phyloP scores from a whole-genome alignment of 345 rosid genomes.

The Eucalyptus melliodora region DNA sequence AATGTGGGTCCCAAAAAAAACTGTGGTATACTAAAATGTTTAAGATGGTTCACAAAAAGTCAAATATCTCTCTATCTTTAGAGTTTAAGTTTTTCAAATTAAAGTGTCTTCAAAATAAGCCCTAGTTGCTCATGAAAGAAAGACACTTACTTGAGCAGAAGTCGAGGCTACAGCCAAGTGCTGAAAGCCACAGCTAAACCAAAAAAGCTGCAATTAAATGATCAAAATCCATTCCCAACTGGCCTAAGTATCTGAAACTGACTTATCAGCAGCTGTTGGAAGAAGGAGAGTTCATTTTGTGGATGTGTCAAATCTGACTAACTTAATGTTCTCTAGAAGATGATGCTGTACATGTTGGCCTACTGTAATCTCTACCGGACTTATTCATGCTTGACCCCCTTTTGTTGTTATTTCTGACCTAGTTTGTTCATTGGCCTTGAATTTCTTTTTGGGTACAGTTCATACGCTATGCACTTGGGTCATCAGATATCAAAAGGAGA shows the following conservation, averaged over 20 bases:
- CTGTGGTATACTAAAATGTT: background rate
- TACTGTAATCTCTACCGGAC: background rate
- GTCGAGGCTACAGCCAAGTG: background rate
- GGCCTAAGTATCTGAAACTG: background rate
- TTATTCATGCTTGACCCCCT: background rate
- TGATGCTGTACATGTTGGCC: background rate
- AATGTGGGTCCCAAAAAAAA: background rate
- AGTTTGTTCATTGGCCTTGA: background rate
- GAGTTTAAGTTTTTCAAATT: background rate
- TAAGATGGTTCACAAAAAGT: background rate
- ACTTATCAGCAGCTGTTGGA: background rate
- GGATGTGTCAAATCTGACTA: background rate
- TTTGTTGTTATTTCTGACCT: background rate
- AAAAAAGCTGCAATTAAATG: background rate
- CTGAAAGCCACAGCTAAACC: background rate
- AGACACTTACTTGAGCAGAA: background rate
- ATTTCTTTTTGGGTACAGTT: constrained; percentile 23
- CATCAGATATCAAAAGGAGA: constrained; percentile 48
- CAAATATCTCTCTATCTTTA: background rate
- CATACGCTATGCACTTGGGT: constrained; percentile 50
- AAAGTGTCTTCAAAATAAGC: background rate
- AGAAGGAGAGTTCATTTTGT: background rate
- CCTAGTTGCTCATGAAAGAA: background rate
- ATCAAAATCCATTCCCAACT: background rate
- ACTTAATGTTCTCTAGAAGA: background rate